Evolutionary conservation across 192 early-diverging fungal genomes (phyloP), one percentile per base, ranked within the genome.

Genomic region (Funneliformis geosporum): DNA sequence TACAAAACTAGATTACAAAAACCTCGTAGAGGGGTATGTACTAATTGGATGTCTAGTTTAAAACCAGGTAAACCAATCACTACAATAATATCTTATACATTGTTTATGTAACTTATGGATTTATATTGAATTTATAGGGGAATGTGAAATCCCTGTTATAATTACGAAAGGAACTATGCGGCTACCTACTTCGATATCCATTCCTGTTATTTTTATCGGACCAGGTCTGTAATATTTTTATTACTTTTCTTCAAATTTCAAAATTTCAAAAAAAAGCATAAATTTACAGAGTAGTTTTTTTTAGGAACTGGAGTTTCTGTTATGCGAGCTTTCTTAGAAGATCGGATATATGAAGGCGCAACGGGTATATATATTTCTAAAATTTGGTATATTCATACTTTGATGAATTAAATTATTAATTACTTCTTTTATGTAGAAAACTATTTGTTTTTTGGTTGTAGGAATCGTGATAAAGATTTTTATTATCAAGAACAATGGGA

Each of bases 221-320:
- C 95, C 94, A 73, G 93, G 92, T 87, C 84, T 64, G n/a, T 27
- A 42, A 12, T 25, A n/a, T n/a, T n/a, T n/a, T n/a, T n/a, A n/a
- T n/a, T n/a, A 5, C 8, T 39, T 50, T 40, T 18, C 11, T 27
- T 60, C 59, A 50, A 40, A 60, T 44, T 10, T 27, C 73, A 6
- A n/a, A 62, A 40, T 0, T 46, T 8, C 16, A 72, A 27, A 39
- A 42, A n/a, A 18, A 55, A 18, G 40, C n/a, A 62, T 62, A 79
- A n/a, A 42, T 66, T 40, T 39, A 61, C 44, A 69, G 23, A 14
- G 47, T 60, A 76, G 27, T 21, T 62, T 71, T 55, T n/a, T 69
- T 8, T 50, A 88, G 91, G 94, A 8, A 98, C 97, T 0, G 97
- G 97, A 23, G 88, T 99, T 27, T 96, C 98, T 10, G 94, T 97